These are phyloP conservation scores for Prototheca cutis DNA, from an alignment of 163 green algal species.

Conservation along the genomic window DNA sequence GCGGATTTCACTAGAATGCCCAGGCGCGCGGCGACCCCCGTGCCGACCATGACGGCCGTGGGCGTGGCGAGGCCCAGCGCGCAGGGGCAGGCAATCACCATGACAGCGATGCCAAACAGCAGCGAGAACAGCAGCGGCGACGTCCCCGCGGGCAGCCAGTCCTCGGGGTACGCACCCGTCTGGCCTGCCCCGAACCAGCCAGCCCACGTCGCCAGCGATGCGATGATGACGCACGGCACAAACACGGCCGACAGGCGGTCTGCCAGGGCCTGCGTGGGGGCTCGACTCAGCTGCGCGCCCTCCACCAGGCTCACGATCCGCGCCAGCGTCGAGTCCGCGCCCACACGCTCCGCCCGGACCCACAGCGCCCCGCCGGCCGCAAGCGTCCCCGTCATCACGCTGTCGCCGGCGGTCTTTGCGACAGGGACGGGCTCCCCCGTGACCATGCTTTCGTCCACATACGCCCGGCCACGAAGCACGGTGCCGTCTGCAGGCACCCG, in stretches of 20 bases:
- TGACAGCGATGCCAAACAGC: constrained; percentile 76
- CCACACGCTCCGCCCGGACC: constrained; percentile 60
- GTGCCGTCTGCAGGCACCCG: constrained; percentile 71
- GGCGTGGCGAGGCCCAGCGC: constrained; percentile 94
- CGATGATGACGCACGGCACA: constrained; percentile 58
- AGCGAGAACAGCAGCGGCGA: constrained; percentile 80
- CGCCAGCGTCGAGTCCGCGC: constrained; percentile 75
- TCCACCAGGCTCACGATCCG: constrained; percentile 91
- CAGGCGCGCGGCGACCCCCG: constrained; percentile 32
- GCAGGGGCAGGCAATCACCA: constrained; percentile 98
- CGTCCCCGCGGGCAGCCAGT: constrained; percentile 43
- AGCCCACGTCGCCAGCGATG: constrained; percentile 53
- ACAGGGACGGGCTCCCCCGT: constrained; percentile 71
- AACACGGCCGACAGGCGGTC: constrained; percentile 73
- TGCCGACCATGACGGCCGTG: constrained; percentile 89
- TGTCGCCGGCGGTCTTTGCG: constrained; percentile 40
- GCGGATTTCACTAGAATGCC: constrained; percentile 85
- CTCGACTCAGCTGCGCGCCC: constrained; percentile 83
- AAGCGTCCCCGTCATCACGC: constrained; percentile 73
- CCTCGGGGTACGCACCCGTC: constrained; percentile 28
- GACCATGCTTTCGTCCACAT: constrained; percentile 87
- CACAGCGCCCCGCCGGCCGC: constrained; percentile 56
- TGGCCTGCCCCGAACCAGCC: constrained; percentile 46
- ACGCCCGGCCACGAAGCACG: constrained; percentile 53
- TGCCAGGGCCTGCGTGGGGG: constrained; percentile 83